phyloP scores from a whole-genome alignment of 1,139 yeast species.

The Suhomyces bokatorum region DNA sequence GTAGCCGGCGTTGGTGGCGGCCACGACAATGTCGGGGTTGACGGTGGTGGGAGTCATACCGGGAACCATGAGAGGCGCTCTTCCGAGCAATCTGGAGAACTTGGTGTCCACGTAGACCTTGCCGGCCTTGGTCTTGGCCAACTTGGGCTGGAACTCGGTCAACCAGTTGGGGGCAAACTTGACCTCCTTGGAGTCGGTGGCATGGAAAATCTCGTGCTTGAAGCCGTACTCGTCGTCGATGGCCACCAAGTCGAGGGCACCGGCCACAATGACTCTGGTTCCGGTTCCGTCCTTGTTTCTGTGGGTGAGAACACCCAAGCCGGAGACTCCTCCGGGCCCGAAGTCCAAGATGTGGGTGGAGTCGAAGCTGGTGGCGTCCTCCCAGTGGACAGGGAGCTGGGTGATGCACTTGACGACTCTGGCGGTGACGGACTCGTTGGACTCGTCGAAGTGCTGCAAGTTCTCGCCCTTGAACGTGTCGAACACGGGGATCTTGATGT shows the following conservation, averaged over 20 bases:
- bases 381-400: conserved; percentile 93
- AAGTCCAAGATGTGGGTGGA: conserved; percentile 91
- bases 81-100: conserved; percentile 87
- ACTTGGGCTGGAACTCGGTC: conserved; percentile 80
- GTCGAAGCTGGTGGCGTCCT: conserved; percentile 73
- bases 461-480: conserved; percentile 88
- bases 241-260: conserved; percentile 67
- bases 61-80: conserved; percentile 96
- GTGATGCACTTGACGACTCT: conserved; percentile 82
- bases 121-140: conserved; percentile 71
- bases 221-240: conserved; percentile 86
- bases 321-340: conserved; percentile 99
- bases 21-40: conserved; percentile 89
- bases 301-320: conserved; percentile 93
- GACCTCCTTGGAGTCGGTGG: conserved; percentile 54
- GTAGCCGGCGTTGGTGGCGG: conserved; percentile 93
- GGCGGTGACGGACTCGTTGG: conserved; percentile 49
- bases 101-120: conserved; percentile 87
- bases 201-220: conserved; percentile 91
- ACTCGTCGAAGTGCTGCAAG: conserved; percentile 48
- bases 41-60: conserved; percentile 99
- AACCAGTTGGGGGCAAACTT: conserved; percentile 92
- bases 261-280: conserved; percentile 89
- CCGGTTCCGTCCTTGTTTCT: conserved; percentile 99
- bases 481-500: conserved; percentile 79